These are phyloP conservation scores for Colletotrichum abscissum DNA, from an alignment of 2,329 filamentous ascomycete genomes.

Conservation along the genomic window DNA sequence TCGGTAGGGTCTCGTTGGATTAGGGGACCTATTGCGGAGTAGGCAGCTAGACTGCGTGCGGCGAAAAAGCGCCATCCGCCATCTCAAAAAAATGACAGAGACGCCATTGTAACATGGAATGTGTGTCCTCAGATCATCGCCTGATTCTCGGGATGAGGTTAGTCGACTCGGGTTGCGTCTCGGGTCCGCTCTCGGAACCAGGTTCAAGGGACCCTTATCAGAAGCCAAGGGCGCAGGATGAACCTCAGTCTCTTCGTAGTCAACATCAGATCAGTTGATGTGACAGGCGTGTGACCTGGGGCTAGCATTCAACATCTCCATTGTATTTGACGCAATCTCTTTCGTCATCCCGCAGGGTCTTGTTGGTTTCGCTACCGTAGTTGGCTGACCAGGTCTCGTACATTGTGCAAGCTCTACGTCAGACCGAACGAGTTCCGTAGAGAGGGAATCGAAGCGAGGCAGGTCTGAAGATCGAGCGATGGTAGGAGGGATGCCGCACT, in stretches of 20 bases:
- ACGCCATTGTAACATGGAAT: neutral
- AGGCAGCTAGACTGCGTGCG: constrained; percentile 1
- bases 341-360: neutral
- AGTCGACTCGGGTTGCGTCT: neutral
- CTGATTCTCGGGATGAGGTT: neutral
- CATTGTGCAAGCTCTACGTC: neutral
- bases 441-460: neutral
- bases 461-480: neutral
- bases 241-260: neutral
- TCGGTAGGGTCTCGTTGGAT: constrained; percentile 9
- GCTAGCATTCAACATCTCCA: neutral
- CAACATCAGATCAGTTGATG: constrained; percentile 8
- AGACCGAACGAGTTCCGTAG: neutral
- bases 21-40: constrained; percentile 8
- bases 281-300: neutral
- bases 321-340: constrained; percentile 12
- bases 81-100: constrained; percentile 13
- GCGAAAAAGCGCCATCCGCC: constrained; percentile 4
- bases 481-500: neutral
- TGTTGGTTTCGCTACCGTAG: neutral
- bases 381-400: neutral
- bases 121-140: neutral
- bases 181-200: constrained; percentile 15
- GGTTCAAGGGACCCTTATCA: constrained; percentile 14
- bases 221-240: constrained; percentile 7